These are phyloP conservation scores for Diplodia mutila DNA, from an alignment of 2,329 filamentous ascomycete genomes.

Conservation along the genomic window DNA sequence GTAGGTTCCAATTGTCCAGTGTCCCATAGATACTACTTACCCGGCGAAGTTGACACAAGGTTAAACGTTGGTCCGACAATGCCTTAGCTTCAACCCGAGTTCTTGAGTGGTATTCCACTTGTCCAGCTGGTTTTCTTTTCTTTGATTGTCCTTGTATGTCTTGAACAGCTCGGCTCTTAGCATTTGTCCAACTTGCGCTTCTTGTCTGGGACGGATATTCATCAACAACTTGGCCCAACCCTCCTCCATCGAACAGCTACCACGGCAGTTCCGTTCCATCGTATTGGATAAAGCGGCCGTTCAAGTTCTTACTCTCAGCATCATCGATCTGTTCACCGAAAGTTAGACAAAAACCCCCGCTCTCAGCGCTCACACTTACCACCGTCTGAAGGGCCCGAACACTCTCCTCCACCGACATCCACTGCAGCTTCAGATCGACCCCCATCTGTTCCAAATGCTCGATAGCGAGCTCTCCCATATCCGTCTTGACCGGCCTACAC, in stretches of 20 bases:
- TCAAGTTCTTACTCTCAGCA: not conserved
- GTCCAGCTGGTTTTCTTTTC: no score
- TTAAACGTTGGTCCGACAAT: no score
- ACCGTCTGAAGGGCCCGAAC: not conserved
- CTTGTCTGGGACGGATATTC: no score
- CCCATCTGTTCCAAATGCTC: not conserved
- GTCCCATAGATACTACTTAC: no score
- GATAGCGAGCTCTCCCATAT: not conserved
- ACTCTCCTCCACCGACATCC: not conserved
- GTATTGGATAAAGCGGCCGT: not conserved
- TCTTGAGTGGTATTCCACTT: no score
- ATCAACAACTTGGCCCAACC: no score
- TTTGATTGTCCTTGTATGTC: no score
- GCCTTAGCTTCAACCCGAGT: no score
- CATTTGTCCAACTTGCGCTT: no score
- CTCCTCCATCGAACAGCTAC: not conserved
- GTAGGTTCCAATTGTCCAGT: no score
- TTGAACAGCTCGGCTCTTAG: no score
- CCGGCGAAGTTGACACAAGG: no score
- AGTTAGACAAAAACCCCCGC: not conserved
- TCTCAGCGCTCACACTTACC: not conserved
- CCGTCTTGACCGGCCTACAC: not conserved
- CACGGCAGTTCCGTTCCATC: constrained; percentile 5
- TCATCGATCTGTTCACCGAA: not conserved
- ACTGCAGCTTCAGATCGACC: not conserved